Evolutionary conservation across 768 basidiomycete species (phyloP).

Genomic region (Termitomyces sp.): DNA sequence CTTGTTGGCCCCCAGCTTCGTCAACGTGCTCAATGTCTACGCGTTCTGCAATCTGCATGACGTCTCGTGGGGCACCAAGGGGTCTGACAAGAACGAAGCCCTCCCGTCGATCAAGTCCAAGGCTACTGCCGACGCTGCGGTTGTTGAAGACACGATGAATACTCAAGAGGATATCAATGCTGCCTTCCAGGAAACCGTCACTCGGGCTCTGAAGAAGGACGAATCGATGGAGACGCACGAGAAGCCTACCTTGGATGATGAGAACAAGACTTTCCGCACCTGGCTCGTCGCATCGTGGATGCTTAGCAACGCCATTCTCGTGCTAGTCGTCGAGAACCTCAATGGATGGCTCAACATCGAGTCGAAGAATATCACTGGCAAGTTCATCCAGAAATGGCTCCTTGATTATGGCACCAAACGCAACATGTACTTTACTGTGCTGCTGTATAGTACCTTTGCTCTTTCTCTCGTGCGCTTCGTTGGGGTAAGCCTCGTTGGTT

Average conservation of each 20-base stretch:
- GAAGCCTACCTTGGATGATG: constrained; percentile 72
- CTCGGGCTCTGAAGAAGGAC: constrained; percentile 65
- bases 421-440: constrained; percentile 53
- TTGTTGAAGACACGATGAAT: constrained; percentile 71
- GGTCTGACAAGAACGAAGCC: constrained; percentile 79
- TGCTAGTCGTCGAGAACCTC: constrained; percentile 55
- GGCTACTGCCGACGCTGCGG: constrained; percentile 53
- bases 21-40: constrained; percentile 92
- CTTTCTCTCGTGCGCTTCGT: constrained; percentile 52
- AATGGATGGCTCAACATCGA: constrained; percentile 31
- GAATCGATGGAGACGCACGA: constrained; percentile 40
- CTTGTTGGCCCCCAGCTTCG: constrained; percentile 85
- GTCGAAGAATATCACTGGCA: constrained; percentile 27
- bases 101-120: constrained; percentile 59
- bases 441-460: constrained; percentile 56
- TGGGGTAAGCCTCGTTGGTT: constrained; percentile 37
- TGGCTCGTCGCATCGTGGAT: constrained; percentile 74
- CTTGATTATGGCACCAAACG: constrained; percentile 35
- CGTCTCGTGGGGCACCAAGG: constrained; percentile 94
- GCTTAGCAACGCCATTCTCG: constrained; percentile 52
- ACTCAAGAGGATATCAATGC: constrained; percentile 77
- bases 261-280: constrained; percentile 81
- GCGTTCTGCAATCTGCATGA: constrained; percentile 97
- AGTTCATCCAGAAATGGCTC: constrained; percentile 21
- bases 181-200: constrained; percentile 78